Evolutionary conservation across 2,329 filamentous ascomycete species (phyloP).

Genomic region (Fusarium liriodendri): DNA sequence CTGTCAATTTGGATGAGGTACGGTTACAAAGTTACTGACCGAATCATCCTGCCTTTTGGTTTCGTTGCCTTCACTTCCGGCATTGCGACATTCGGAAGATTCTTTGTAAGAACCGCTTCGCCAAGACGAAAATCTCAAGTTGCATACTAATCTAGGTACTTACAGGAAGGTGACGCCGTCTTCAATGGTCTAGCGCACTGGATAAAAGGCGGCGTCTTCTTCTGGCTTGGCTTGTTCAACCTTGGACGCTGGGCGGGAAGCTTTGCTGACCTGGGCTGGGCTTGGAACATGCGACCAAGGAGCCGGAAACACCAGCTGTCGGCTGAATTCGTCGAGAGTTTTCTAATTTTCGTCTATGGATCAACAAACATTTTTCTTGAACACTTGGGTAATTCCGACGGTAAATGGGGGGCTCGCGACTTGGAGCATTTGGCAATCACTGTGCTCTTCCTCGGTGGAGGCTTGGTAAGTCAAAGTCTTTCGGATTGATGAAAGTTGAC

Average conservation of each 20-base stretch:
- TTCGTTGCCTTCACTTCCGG: neutral
- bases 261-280: slow-evolving; percentile 91
- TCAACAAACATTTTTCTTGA: neutral
- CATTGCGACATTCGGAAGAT: neutral
- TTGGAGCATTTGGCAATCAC: neutral
- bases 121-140: neutral
- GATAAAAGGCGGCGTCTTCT: slow-evolving; percentile 93
- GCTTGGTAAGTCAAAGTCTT: neutral
- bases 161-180: neutral
- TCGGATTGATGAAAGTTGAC: neutral
- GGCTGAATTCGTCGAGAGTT: neutral
- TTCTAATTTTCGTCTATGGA: neutral
- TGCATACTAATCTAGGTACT: neutral
- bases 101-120: neutral
- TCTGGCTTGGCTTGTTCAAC: slow-evolving; percentile 91
- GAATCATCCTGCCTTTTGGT: neutral
- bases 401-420: neutral
- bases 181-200: slow-evolving; percentile 78
- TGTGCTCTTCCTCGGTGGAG: neutral
- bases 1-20: neutral
- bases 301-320: slow-evolving; percentile 53
- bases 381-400: neutral
- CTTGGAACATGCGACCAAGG: slow-evolving; percentile 85
- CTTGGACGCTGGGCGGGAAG: slow-evolving; percentile 89
- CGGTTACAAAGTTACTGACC: neutral